Percentiles rank a stretch among this genome's conserved stretches.
These are phyloP conservation scores for Fonsecaea monophora DNA, from an alignment of 2,329 filamentous ascomycete genomes.

Conservation along the genomic window DNA sequence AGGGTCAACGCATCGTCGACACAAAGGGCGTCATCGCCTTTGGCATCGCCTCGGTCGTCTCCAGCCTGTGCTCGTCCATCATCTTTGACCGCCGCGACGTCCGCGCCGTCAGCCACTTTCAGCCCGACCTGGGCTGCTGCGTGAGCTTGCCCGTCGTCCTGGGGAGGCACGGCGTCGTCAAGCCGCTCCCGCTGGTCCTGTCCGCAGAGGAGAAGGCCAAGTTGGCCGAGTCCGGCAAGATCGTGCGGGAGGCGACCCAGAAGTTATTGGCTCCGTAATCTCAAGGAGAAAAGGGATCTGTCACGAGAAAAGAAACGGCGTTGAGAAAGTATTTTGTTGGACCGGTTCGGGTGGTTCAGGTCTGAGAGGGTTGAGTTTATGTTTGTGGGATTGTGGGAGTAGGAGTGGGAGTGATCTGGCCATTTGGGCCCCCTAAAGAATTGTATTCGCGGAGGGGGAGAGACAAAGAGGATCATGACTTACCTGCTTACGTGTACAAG, in stretches of 20 bases:
- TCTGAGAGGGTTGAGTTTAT: too few relatives aligned
- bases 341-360: too few relatives aligned
- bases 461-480: too few relatives aligned
- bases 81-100: constrained; percentile 56
- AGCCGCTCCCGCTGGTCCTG: constrained; percentile 38
- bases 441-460: too few relatives aligned
- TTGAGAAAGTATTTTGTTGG: background rate
- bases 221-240: constrained; percentile 15
- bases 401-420: too few relatives aligned
- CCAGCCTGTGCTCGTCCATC: constrained; percentile 58
- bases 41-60: constrained; percentile 57
- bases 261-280: background rate
- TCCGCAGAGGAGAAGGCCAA: constrained; percentile 27
- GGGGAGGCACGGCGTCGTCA: constrained; percentile 55
- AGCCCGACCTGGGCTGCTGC: constrained; percentile 56
- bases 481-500: too few relatives aligned
- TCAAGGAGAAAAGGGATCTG: background rate
- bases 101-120: constrained; percentile 57
- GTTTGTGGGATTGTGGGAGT: too few relatives aligned
- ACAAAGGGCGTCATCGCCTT: constrained; percentile 59
- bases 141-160: constrained; percentile 58
- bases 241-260: constrained; percentile 11
- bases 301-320: too few relatives aligned
- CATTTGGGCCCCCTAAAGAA: too few relatives aligned
- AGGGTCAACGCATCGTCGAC: constrained; percentile 55